Percentiles rank a stretch among this genome's conserved stretches.
Evolutionary conservation across 192 early-diverging fungal genomes (phyloP).

Genomic region (Coemansia sp.): DNA sequence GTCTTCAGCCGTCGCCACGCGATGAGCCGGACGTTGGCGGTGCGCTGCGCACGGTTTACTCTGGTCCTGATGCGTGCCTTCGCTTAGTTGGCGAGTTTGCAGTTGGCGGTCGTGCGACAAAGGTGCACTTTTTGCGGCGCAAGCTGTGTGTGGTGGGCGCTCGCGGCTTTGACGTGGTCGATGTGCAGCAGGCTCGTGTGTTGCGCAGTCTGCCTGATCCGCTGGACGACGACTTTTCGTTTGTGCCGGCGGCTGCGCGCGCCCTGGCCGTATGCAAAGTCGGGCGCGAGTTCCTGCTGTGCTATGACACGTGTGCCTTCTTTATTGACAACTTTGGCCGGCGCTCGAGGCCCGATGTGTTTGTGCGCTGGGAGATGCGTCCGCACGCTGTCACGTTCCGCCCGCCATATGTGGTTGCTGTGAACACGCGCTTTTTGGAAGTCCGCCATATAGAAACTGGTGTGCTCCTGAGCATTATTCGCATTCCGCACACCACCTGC

Average conservation of each 20-base stretch:
- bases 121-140: conserved; percentile 78
- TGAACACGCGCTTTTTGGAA: conserved; percentile 87
- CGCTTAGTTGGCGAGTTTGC: conserved; percentile 50
- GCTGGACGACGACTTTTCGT: conserved; percentile 53
- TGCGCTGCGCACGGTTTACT: conserved; percentile 38
- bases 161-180: conserved; percentile 95
- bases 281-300: conserved; percentile 76
- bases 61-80: conserved; percentile 20
- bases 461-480: conserved; percentile 52
- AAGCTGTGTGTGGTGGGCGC: conserved; percentile 84
- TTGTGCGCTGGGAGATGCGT: conserved; percentile 83
- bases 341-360: conserved; percentile 65
- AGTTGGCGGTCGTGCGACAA: conserved; percentile 60
- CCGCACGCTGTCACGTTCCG: conserved; percentile 75
- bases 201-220: conserved; percentile 40
- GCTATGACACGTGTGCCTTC: conserved; percentile 91
- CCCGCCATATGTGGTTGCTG: conserved; percentile 84
- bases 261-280: conserved; percentile 46
- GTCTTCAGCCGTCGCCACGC: conserved; percentile 37
- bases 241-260: conserved; percentile 28
- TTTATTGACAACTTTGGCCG: conserved; percentile 87
- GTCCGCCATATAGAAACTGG: conserved; percentile 78
- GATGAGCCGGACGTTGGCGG: conserved; percentile 6
- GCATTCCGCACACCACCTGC: conserved; percentile 31
- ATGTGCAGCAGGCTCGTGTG: conserved; percentile 51